Evolutionary conservation across 345 rosid species (phyloP).

Genomic region (Salix suchowensis): DNA sequence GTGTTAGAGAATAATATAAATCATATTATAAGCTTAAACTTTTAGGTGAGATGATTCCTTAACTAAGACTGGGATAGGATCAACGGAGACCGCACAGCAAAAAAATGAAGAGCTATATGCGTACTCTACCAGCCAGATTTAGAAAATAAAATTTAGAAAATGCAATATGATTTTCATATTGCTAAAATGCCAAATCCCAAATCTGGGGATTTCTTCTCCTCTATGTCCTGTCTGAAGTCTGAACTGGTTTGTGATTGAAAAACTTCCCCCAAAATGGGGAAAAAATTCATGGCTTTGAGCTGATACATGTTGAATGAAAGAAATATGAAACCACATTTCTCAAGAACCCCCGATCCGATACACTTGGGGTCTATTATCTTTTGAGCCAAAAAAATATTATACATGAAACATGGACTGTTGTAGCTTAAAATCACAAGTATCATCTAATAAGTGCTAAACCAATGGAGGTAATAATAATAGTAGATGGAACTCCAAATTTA

Average conservation of each 20-base stretch:
- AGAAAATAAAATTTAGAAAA: neutral
- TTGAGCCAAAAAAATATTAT: neutral
- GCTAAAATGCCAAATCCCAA: neutral
- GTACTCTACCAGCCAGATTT: neutral
- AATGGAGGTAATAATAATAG: conserved; percentile 57
- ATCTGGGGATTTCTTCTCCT: neutral
- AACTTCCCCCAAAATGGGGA: too few relatives aligned
- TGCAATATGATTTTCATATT: neutral
- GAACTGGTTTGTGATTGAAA: too few relatives aligned
- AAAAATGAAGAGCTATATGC: neutral
- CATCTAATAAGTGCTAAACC: conserved; percentile 54
- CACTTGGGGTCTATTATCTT: neutral
- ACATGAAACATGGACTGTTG: neutral
- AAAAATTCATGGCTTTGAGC: too few relatives aligned
- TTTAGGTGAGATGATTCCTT: too few relatives aligned
- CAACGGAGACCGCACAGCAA: neutral
- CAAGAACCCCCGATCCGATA: neutral
- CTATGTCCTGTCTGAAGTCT: neutral
- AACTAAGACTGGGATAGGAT: neutral
- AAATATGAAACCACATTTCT: too few relatives aligned
- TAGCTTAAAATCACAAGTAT: neutral
- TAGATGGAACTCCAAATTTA: conserved; percentile 74
- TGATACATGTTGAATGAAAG: too few relatives aligned
- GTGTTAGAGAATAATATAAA: too few relatives aligned
- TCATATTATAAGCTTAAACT: too few relatives aligned